Conservation (phyloP, 73 alveolate genomes). For the Paramecium biaurelia region DNA sequence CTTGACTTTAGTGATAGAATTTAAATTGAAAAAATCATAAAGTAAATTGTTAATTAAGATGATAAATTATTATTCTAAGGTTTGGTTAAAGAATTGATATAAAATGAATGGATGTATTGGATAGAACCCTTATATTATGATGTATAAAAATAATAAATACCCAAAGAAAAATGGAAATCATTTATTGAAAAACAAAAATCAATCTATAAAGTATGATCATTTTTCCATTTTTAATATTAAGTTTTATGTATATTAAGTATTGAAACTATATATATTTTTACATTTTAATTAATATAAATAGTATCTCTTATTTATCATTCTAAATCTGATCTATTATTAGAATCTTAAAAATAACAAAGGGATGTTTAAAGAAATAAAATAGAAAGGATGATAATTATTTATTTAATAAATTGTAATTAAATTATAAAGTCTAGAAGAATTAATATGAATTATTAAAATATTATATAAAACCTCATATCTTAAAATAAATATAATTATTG, state of each 20-base stretch:
- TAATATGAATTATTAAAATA: background rate
- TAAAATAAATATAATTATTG: no score
- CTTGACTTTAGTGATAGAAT: background rate
- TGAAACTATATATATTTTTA: no score
- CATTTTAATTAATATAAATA: no score
- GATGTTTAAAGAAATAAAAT: background rate
- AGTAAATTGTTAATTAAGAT: background rate
- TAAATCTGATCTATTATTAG: background rate
- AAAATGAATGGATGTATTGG: conserved; percentile 1
- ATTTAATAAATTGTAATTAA: no score
- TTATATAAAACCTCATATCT: background rate
- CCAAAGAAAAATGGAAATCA: background rate
- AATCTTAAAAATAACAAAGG: background rate
- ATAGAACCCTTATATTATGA: background rate
- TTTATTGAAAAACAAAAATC: background rate
- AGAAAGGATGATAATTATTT: background rate
- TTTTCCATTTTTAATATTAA: background rate
- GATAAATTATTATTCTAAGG: background rate
- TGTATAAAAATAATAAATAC: background rate
- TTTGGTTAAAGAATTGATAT: background rate
- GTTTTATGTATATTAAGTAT: no score
- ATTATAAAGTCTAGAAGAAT: background rate
- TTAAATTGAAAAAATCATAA: background rate
- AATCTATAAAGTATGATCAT: background rate
- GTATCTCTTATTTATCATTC: conserved; percentile 44